Conservation (phyloP, 805 yeast genomes). For the Ogataea zsoltii region DNA sequence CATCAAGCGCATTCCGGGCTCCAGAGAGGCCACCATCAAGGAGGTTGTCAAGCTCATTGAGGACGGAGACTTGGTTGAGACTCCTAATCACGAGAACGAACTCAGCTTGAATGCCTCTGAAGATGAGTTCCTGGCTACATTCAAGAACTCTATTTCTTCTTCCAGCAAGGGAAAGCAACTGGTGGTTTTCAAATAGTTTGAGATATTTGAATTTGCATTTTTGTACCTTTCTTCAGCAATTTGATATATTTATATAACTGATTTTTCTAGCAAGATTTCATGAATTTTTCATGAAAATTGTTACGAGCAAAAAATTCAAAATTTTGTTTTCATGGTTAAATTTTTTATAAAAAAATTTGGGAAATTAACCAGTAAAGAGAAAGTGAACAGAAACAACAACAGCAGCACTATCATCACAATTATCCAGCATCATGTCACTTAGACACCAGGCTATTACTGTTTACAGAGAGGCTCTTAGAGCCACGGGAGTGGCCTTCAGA, state of each 20-base stretch:
- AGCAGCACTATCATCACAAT: too few species aligned
- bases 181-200: slow-evolving; percentile 20
- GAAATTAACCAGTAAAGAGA: too few species aligned
- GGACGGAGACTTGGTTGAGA: slow-evolving; percentile 52
- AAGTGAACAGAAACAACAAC: too few species aligned
- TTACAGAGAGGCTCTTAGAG: slow-evolving; percentile 66
- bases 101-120: slow-evolving; percentile 36
- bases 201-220: background rate
- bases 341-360: too few species aligned
- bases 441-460: slow-evolving; percentile 40
- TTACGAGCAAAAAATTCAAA: too few species aligned
- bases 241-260: too few species aligned
- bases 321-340: too few species aligned
- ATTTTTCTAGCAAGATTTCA: too few species aligned
- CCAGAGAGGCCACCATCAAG: slow-evolving; percentile 54
- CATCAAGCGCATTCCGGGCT: slow-evolving; percentile 57
- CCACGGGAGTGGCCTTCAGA: slow-evolving; percentile 61
- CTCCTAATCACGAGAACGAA: slow-evolving; percentile 44
- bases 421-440: slow-evolving; percentile 18
- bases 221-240: background rate
- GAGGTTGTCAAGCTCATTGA: slow-evolving; percentile 60
- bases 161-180: slow-evolving; percentile 48
- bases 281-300: too few species aligned
- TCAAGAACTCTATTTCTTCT: slow-evolving; percentile 44
- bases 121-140: slow-evolving; percentile 43